phyloP scores from a whole-genome alignment of 2,329 filamentous ascomycete species.

The Scytalidium lignicola region DNA sequence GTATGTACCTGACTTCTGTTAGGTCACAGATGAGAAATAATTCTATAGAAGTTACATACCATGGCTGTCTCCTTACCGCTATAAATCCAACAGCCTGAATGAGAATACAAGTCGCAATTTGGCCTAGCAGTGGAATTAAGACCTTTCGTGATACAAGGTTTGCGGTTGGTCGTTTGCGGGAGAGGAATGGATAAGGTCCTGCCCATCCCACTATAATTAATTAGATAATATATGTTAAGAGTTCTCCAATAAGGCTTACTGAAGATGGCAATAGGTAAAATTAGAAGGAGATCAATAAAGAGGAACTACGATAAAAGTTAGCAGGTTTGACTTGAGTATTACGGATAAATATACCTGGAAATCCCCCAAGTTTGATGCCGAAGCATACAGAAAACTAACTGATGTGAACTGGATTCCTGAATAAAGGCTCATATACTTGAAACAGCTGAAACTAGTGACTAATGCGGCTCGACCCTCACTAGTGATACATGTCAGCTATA shows the following conservation, averaged over 20 bases:
- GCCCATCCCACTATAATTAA: constrained; percentile 88
- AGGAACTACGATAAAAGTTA: constrained; percentile 56
- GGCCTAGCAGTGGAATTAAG: constrained; percentile 79
- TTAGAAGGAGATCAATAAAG: constrained; percentile 89
- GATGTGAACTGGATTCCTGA: constrained; percentile 99
- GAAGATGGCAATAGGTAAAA: constrained; percentile 93
- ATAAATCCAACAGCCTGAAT: constrained; percentile 72
- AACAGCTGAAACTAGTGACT: constrained; percentile 98
- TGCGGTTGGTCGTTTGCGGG: constrained; percentile 82
- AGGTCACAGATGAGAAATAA: constrained; percentile 5
- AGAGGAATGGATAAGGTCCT: constrained; percentile 71
- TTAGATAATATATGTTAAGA: constrained; percentile 4
- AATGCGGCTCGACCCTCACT: constrained; percentile 87
- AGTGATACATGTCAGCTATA: constrained; percentile 9
- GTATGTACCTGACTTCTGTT: constrained; percentile 58
- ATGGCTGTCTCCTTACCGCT: constrained; percentile 71
- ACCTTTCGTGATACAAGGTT: constrained; percentile 91
- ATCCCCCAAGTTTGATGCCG: constrained; percentile 89
- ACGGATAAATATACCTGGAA: constrained; percentile 60
- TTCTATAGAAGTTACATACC: constrained; percentile 44
- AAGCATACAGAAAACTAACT: constrained; percentile 93
- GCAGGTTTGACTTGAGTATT: neutral
- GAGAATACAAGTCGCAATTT: constrained; percentile 75
- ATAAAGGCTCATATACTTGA: constrained; percentile 99
- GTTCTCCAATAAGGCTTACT: constrained; percentile 44